Base-by-base conservation (phyloP, 73 alveolate species). In the Blepharisma japonicum region DNA sequence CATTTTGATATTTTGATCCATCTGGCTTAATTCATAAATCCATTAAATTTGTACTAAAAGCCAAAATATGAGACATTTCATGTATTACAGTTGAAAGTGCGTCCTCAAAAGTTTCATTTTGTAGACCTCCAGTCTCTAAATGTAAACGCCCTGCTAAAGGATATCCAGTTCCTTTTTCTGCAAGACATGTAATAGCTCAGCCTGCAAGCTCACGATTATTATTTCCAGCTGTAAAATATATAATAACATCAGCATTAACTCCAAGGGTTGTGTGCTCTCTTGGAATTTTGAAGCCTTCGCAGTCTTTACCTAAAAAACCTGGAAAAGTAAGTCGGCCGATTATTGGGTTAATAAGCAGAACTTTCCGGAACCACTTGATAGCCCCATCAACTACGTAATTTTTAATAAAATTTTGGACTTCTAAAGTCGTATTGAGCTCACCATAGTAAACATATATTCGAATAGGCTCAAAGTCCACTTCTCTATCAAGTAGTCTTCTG, bases 61-160 rank as follows among this genome's bases (percentile, higher is more conserved):
- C 74, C 23, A 61, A 61, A 14, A 61, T 61, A 25, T 61, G 74
- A 5, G 74, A n/a, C 39, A 61, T 20, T 61, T 14, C n/a, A 61
- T 61, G 74, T 20, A 61, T 25, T 3, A 61, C 46, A 1, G 74
- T 20, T 0, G 74, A n/a, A 61, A 61, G 23, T 5, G 23, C 18
- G 5, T 20, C 11, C 47, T 25, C 74, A 25, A 14, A 61, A 25
- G 49, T n/a, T n/a, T 14, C 46, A 14, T 14, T 9, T 14, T 61
- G 47, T 2, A 61, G 2, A 1, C 18, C 14, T 8, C 47, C 23
- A 8, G 46, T 14, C 2, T 18, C 38, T 18, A 18, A 5, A 5
- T 14, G 46, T 2, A 61, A 8, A 5, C 23, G 23, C 11, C 74
- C 74, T 8, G 23, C 74, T 61, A 61, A 25, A 61, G 74, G 74